Evolutionary conservation across 345 rosid species (phyloP).

Genomic region (Hibiscus tridactylites): DNA sequence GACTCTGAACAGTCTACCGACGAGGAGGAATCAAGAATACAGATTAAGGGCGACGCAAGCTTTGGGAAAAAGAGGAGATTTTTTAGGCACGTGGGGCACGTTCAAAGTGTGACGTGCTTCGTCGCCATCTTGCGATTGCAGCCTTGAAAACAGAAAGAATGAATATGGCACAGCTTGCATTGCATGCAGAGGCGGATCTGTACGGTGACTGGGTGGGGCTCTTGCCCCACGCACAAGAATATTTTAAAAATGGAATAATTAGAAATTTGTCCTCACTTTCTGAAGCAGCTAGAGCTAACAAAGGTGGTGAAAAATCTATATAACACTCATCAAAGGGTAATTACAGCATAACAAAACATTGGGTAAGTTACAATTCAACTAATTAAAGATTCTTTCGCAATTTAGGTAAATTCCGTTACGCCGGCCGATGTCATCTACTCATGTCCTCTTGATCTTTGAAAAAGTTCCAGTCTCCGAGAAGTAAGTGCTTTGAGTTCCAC

Average conservation of each 20-base stretch:
- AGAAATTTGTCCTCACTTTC: too few relatives aligned
- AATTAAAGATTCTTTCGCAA: not conserved
- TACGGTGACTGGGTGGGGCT: too few relatives aligned
- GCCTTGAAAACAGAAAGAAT: not conserved
- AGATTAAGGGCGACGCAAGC: too few relatives aligned
- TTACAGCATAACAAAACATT: not conserved
- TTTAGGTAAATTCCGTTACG: not conserved
- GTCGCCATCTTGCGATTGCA: not conserved
- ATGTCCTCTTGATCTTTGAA: conserved; percentile 56
- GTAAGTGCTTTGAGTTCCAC: conserved; percentile 92
- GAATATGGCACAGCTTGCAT: not conserved
- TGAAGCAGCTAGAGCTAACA: not conserved
- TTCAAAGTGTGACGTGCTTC: too few relatives aligned
- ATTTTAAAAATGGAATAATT: too few relatives aligned
- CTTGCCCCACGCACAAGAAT: too few relatives aligned
- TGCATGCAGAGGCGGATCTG: too few relatives aligned
- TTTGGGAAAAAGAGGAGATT: too few relatives aligned
- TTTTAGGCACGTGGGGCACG: too few relatives aligned
- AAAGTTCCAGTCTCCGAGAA: conserved; percentile 90
- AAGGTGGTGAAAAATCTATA: not conserved
- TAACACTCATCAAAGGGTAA: not conserved
- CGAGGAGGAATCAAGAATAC: too few relatives aligned
- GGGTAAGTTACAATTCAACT: not conserved
- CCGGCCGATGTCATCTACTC: not conserved
- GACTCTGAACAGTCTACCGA: too few relatives aligned